These are phyloP conservation scores for Gonium pectorale DNA, from an alignment of 139 green algal species.

Conservation along the genomic window DNA sequence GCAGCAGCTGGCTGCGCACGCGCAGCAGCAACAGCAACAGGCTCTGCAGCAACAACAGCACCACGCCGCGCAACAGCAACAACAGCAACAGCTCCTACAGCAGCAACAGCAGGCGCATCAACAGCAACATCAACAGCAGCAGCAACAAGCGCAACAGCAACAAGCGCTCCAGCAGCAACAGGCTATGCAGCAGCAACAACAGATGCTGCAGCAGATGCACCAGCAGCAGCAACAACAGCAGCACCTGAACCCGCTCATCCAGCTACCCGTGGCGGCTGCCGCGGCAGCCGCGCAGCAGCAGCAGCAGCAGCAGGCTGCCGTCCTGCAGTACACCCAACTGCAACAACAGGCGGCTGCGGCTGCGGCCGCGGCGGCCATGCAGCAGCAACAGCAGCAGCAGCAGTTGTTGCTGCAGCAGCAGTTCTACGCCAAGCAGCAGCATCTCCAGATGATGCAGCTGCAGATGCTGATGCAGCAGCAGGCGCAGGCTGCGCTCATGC, in stretches of 20 bases:
- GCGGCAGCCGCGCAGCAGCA: neutral
- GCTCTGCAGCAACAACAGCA: conserved; percentile 7
- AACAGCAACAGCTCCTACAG: conserved; percentile 25
- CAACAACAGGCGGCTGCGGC: conserved; percentile 13
- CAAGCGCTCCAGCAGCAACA: conserved; percentile 38
- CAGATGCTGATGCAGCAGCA: conserved; percentile 32
- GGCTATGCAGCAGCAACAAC: conserved; percentile 9
- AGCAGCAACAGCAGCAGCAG: conserved; percentile 21
- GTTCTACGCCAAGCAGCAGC: conserved; percentile 19
- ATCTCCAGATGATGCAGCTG: conserved; percentile 34
- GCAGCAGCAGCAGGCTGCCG: neutral
- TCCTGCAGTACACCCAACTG: neutral
- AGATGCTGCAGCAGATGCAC: neutral
- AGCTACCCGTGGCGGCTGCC: neutral
- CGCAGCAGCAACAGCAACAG: conserved; percentile 2
- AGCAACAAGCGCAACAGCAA: conserved; percentile 15
- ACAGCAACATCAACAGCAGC: conserved; percentile 32
- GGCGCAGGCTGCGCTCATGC: neutral
- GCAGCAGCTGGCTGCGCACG: neutral
- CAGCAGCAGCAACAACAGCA: conserved; percentile 17
- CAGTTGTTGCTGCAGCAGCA: conserved; percentile 15
- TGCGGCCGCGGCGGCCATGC: neutral
- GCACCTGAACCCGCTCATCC: neutral
- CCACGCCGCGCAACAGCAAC: conserved; percentile 16
- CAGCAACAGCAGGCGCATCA: conserved; percentile 25